These are phyloP conservation scores for Phytophthora sp. DNA, from an alignment of 352 stramenopile genomes.

Conservation along the genomic window DNA sequence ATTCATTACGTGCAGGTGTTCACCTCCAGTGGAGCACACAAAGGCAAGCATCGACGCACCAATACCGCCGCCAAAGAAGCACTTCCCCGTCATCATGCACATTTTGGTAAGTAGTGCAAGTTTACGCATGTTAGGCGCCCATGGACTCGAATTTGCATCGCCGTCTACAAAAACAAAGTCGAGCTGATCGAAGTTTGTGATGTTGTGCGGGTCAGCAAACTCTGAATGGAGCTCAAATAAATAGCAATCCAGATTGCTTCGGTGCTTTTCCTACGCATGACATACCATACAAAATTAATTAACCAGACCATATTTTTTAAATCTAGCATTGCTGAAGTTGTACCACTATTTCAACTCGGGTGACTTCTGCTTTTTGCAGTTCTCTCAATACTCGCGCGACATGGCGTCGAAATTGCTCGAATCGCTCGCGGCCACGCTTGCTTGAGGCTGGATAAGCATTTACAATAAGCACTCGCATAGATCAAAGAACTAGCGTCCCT, in stretches of 20 bases:
- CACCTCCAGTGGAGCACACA: slow-evolving; percentile 73
- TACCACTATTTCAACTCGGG: slow-evolving; percentile 66
- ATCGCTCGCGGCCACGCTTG: slow-evolving; percentile 47
- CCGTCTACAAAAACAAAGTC: slow-evolving; percentile 85
- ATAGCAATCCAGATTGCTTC: slow-evolving; percentile 71
- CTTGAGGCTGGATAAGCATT: slow-evolving; percentile 63
- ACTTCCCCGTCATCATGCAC: slow-evolving; percentile 91
- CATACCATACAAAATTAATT: not conserved
- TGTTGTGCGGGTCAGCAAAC: slow-evolving; percentile 60
- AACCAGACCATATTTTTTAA: not conserved
- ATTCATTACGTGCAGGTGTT: slow-evolving; percentile 67
- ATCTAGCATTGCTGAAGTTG: too few relatives aligned
- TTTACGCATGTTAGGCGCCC: slow-evolving; percentile 66
- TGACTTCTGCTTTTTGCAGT: slow-evolving; percentile 69
- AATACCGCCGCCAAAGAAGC: slow-evolving; percentile 68
- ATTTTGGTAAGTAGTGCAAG: slow-evolving; percentile 75
- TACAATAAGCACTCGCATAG: slow-evolving; percentile 77
- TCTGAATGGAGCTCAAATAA: slow-evolving; percentile 82
- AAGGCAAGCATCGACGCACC: slow-evolving; percentile 68
- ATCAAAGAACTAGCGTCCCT: not conserved
- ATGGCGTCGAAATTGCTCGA: slow-evolving; percentile 58
- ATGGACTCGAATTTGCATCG: slow-evolving; percentile 66
- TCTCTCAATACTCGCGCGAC: slow-evolving; percentile 55
- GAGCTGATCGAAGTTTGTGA: slow-evolving; percentile 82
- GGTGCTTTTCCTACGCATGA: slow-evolving; percentile 54